Conservation (phyloP, 2,329 filamentous ascomycete species). For the Neoascochyta sp. region DNA sequence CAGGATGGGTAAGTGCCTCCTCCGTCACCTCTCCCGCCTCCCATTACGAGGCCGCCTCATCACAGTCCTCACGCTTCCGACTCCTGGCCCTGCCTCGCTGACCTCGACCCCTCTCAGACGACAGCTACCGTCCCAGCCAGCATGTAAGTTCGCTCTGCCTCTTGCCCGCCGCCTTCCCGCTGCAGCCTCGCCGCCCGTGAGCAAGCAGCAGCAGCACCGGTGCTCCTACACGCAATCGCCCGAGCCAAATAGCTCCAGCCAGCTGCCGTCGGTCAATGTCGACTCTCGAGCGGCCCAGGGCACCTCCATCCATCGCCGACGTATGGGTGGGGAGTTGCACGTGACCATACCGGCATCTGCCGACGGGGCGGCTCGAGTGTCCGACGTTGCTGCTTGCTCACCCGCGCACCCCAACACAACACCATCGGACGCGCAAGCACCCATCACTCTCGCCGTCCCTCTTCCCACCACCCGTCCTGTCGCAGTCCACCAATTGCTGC, state of each 20-base stretch:
- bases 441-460: constrained; percentile 9
- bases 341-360: constrained; percentile 13
- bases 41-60: no score
- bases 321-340: constrained; percentile 12
- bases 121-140: constrained; percentile 24
- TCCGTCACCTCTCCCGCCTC: constrained; percentile 15
- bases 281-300: no score
- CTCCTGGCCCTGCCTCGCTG: constrained; percentile 18
- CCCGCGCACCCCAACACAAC: constrained; percentile 21
- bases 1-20: constrained; percentile 29
- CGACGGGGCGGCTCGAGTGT: constrained; percentile 17
- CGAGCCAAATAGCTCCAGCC: no score
- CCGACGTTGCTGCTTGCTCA: constrained; percentile 16
- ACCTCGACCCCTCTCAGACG: constrained; percentile 18
- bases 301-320: constrained; percentile 3
- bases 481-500: constrained; percentile 9
- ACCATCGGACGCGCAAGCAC: constrained; percentile 24
- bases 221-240: no score
- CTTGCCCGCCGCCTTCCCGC: constrained; percentile 5
- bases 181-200: neutral
- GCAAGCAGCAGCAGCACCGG: neutral
- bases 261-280: constrained; percentile 2
- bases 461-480: constrained; percentile 8
- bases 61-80: constrained; percentile 19
- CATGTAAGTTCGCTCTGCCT: constrained; percentile 16